A percentile compares a stretch with the other conserved stretches of the same genome.
phyloP scores from a whole-genome alignment of 2,329 filamentous ascomycete genomes.

The Neopestalotiopsis sp. region DNA sequence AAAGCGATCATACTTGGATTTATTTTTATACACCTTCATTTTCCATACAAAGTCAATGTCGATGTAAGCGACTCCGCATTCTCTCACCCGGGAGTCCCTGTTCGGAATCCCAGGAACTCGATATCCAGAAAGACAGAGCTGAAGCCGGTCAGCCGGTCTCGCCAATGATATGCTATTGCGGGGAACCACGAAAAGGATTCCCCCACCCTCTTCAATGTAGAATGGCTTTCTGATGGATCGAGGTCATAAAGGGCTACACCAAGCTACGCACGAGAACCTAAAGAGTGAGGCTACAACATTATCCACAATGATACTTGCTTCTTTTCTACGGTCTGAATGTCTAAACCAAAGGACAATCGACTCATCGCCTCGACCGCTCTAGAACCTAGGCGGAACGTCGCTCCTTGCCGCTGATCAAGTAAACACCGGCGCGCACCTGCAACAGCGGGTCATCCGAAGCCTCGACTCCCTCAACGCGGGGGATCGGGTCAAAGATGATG shows the following conservation, averaged over 20 bases:
- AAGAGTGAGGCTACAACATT: background rate
- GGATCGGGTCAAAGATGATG: conserved; percentile 64
- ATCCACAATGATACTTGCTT: too few relatives aligned
- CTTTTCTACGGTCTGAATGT: too few relatives aligned
- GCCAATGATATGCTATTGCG: conserved; percentile 40
- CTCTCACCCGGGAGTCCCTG: background rate
- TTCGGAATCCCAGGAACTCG: background rate
- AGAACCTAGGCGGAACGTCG: conserved; percentile 48
- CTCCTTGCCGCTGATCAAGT: conserved; percentile 60
- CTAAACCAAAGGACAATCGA: background rate
- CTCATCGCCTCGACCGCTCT: background rate
- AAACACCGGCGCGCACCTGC: conserved; percentile 60
- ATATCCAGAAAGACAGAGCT: background rate
- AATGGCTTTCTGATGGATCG: background rate
- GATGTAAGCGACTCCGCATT: background rate
- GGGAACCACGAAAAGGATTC: background rate
- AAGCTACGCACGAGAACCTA: background rate
- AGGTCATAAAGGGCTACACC: background rate
- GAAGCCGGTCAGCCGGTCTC: conserved; percentile 42
- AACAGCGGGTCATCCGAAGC: conserved; percentile 59
- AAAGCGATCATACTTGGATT: background rate
- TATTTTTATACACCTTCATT: background rate
- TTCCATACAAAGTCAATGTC: background rate
- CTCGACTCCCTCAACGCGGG: conserved; percentile 58
- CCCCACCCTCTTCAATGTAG: background rate